Percentiles rank a stretch among this genome's conserved stretches.
phyloP scores from a whole-genome alignment of 768 basidiomycete species.

The Crepidotus variabilis region DNA sequence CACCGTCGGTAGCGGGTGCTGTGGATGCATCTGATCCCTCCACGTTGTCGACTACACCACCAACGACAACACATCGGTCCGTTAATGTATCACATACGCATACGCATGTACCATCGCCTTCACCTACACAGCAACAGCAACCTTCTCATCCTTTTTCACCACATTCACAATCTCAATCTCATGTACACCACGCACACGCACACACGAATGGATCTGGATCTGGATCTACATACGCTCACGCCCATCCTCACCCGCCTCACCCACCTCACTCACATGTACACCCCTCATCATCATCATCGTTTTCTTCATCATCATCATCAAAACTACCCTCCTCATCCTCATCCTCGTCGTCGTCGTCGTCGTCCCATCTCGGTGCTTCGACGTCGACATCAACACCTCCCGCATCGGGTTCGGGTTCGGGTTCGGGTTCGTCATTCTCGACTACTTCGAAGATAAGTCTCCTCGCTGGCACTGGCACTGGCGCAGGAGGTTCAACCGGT shows the following conservation, averaged over 20 bases:
- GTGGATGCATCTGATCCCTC: background rate
- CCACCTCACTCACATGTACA: conserved; percentile 9
- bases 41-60: background rate
- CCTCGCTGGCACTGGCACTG: too few species aligned
- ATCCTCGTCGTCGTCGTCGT: background rate
- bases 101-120: background rate
- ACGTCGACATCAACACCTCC: too few species aligned
- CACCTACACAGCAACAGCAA: conserved; percentile 2
- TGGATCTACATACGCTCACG: background rate
- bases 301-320: too few species aligned
- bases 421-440: conserved; percentile 1
- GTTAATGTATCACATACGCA: background rate
- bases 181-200: background rate
- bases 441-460: background rate
- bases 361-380: too few species aligned
- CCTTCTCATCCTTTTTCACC: conserved; percentile 6
- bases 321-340: conserved; percentile 5
- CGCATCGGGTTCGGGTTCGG: too few species aligned
- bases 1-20: background rate
- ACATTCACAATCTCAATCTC: conserved; percentile 1
- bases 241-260: background rate
- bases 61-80: too few species aligned
- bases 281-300: conserved; percentile 1
- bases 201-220: too few species aligned
- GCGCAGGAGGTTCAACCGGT: too few species aligned